A percentile compares a stretch with the other conserved stretches of the same genome.
Evolutionary conservation across 2,329 filamentous ascomycete species (phyloP).

Genomic region (Exophiala calicioides): DNA sequence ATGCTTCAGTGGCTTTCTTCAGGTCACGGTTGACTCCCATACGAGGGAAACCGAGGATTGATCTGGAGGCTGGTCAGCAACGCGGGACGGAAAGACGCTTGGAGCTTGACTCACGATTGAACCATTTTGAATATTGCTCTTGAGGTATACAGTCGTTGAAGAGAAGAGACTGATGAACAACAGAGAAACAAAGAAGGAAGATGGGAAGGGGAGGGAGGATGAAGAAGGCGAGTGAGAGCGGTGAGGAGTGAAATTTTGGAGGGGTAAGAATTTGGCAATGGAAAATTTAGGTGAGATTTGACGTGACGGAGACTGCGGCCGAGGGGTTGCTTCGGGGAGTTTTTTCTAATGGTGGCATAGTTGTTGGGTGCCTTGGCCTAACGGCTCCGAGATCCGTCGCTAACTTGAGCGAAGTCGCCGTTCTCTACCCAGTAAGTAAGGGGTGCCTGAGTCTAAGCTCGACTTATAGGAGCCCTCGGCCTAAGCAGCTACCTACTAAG

Average conservation of each 20-base stretch:
- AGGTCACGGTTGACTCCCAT: slow-evolving; percentile 98
- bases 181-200: slow-evolving; percentile 20
- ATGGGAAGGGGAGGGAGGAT: slow-evolving; percentile 25
- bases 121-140: slow-evolving; percentile 52
- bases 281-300: slow-evolving; percentile 17
- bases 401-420: too few species aligned
- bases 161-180: slow-evolving; percentile 23
- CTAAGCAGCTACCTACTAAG: too few species aligned
- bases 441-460: too few species aligned
- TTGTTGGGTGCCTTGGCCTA: neutral
- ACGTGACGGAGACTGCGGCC: slow-evolving; percentile 8
- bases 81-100: neutral
- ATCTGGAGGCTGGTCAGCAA: slow-evolving; percentile 40
- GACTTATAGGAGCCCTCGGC: too few species aligned
- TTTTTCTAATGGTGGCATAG: neutral
- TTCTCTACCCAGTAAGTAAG: too few species aligned
- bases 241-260: slow-evolving; percentile 15
- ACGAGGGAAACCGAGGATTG: slow-evolving; percentile 97
- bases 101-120: slow-evolving; percentile 55
- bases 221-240: slow-evolving; percentile 31
- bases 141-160: slow-evolving; percentile 5
- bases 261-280: slow-evolving; percentile 1
- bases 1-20: slow-evolving; percentile 99
- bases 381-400: too few species aligned
- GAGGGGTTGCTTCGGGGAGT: too few species aligned